phyloP scores from a whole-genome alignment of 192 early-diverging fungal species.

The Coemansia sp. region DNA sequence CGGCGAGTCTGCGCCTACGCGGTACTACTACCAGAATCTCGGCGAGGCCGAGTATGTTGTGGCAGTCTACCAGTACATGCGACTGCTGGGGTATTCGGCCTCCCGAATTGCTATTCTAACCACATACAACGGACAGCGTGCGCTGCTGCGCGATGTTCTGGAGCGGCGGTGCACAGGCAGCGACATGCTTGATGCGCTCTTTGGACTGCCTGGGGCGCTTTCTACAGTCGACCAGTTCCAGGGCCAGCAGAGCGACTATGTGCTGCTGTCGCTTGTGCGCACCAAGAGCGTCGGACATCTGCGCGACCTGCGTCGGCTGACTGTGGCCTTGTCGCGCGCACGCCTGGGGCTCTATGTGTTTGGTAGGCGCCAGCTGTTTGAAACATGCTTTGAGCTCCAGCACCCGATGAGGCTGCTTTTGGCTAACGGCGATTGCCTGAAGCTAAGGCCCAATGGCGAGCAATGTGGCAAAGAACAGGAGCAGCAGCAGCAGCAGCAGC shows the following conservation, averaged over 20 bases:
- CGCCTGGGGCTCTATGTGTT: conserved; percentile 94
- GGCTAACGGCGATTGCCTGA: conserved; percentile 59
- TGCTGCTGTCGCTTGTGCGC: conserved; percentile 91
- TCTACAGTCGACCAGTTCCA: conserved; percentile 98
- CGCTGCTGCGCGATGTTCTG: conserved; percentile 89
- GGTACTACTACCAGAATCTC: conserved; percentile 92
- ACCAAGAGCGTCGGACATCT: conserved; percentile 88
- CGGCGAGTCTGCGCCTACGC: conserved; percentile 86
- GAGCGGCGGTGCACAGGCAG: conserved; percentile 65
- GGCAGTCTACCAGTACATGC: conserved; percentile 95
- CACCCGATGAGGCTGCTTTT: conserved; percentile 65
- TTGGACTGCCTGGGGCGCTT: conserved; percentile 74
- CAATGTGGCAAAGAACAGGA: conserved; percentile 52
- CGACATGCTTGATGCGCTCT: conserved; percentile 44
- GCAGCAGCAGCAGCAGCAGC: conserved; percentile 5
- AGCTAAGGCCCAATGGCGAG: conserved; percentile 56
- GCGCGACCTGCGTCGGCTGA: conserved; percentile 87
- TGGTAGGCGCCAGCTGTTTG: conserved; percentile 72
- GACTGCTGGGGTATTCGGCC: conserved; percentile 86
- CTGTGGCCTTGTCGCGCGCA: conserved; percentile 93
- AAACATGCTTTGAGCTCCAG: conserved; percentile 79
- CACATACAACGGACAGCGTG: conserved; percentile 96
- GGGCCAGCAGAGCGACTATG: conserved; percentile 93
- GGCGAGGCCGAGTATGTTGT: conserved; percentile 98
- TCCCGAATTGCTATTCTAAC: conserved; percentile 91